Evolutionary conservation across 139 green algal species (phyloP), one percentile per base, ranked within the genome.

Genomic region (Dunaliella sp.): DNA sequence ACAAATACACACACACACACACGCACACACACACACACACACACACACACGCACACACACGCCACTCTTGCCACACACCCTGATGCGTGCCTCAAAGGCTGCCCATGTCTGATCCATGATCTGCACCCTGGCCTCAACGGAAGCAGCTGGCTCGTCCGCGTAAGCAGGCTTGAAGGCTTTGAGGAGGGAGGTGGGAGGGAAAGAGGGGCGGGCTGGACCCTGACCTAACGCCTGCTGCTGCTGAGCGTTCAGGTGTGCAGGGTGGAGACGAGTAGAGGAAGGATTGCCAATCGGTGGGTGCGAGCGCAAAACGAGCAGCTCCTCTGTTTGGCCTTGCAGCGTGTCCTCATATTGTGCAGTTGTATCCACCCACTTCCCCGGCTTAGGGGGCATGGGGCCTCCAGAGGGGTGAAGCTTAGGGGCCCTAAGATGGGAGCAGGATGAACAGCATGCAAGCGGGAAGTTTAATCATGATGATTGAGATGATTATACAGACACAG

Each of bases 311-410:
- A 81, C 76, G 31, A 36, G 1, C 76, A 81, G n/a, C 33, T 81
- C 76, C 76, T 81, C 34, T 37, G 76, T 81, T 1, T 31, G 30
- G 7, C 76, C 76, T 37, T 81, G n/a, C 22, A 81, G 7, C 2
- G 76, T 81, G n/a, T 81, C 76, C 34, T 81, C 76, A 21, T 2
- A 12, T 12, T 34, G 30, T 2, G 33, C n/a, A 34, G 76, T 81
- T 30, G 76, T 81, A 2, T 33, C 76, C 34, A 81, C 76, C 76
- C 76, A 81, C 76, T 65, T 65, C n/a, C n/a, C n/a, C n/a, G n/a
- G n/a, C n/a, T n/a, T n/a, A n/a, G n/a, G n/a, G n/a, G n/a, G n/a
- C n/a, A n/a, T n/a, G n/a, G n/a, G n/a, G n/a, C n/a, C n/a, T n/a
- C n/a, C n/a, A n/a, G n/a, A n/a, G n/a, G n/a, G n/a, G n/a, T n/a